Evolutionary conservation across 257 asterid genomes (phyloP), one percentile per base, ranked within the genome.

Genomic region (Penstemon davidsonii): DNA sequence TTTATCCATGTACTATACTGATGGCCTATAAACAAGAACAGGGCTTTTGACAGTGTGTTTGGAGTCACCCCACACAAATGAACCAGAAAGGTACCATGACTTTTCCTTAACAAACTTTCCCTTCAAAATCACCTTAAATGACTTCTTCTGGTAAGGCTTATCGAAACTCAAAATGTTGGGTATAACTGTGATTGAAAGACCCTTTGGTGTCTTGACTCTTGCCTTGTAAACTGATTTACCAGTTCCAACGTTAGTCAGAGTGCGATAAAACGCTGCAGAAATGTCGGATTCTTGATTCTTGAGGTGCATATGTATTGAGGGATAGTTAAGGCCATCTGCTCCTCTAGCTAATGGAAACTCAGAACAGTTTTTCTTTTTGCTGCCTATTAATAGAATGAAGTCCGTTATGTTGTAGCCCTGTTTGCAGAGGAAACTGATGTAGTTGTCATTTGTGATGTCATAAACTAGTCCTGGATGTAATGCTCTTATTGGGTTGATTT

Each of bases 1-100:
- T 25, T 18, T 15, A 0, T 15, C 11, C 10, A 19, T 51, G 59
- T 36, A 36, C 38, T 66, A 41, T 8, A 5, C 4, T 44, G 19
- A 25, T 55, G 70, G 76, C 52, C 84, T 67, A 11, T 67, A 85
- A 39, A 88, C 81, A 54, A 91, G 71, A 58, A 91, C 74, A 10
- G 97, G 93, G 73, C 95, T 88, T 64, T 82, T 43, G 5, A 80
- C 93, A 60, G 25, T 41, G 62, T 84, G 88, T 71, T 49, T 75
- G 5, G 69, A 36, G 68, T 78, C 88, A 5, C 63, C 49, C 79
- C 75, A 62, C 19, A 64, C 54, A 0, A 82, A 36, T 8, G 79
- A 68, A 4, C 80, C 87, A 3, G 84, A 73, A 7, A 73, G 70
- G 60, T 60, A 68, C 76, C 82, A 80, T 11, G 55, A 33, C 42